Conservation (phyloP, 2,329 filamentous ascomycete genomes). For the Paecilomyces fulvus region DNA sequence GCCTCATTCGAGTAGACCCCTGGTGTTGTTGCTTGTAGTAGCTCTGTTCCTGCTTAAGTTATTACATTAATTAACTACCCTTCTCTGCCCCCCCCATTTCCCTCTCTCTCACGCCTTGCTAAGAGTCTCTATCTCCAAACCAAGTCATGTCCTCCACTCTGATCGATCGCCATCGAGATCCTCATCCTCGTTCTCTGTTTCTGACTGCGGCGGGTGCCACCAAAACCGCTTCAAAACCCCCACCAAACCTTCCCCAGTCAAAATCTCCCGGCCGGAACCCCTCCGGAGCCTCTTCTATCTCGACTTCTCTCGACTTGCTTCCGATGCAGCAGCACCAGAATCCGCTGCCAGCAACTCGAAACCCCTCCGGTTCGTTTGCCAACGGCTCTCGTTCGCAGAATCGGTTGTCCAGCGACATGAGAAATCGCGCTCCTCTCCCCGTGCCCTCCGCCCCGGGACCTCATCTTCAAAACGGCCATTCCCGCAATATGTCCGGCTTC, state of each 20-base stretch:
- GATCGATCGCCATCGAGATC: not conserved
- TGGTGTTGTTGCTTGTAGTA: not conserved
- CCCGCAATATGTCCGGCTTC: slow-evolving; percentile 33
- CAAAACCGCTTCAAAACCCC: not conserved
- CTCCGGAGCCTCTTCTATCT: not conserved
- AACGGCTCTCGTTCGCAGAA: slow-evolving; percentile 17
- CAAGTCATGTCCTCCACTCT: not conserved
- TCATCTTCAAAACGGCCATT: slow-evolving; percentile 32
- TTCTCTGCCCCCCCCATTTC: not conserved
- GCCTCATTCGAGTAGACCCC: too few relatives aligned
- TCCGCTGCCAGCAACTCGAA: slow-evolving; percentile 12
- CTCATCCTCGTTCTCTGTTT: not conserved
- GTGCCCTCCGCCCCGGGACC: slow-evolving; percentile 24
- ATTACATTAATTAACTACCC: not conserved
- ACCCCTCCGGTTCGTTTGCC: slow-evolving; percentile 7
- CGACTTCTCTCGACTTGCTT: slow-evolving; percentile 5
- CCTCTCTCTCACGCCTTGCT: not conserved
- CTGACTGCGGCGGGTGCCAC: not conserved
- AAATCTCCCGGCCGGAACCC: not conserved
- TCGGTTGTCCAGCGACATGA: slow-evolving; percentile 29
- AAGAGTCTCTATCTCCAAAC: not conserved
- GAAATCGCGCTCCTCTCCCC: slow-evolving; percentile 32
- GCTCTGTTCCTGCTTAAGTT: not conserved
- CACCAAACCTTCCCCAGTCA: slow-evolving; percentile 1
- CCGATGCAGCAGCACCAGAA: slow-evolving; percentile 11